These are phyloP conservation scores for Saposhnikovia divaricata DNA, from an alignment of 129 eudicot species.

Conservation along the genomic window DNA sequence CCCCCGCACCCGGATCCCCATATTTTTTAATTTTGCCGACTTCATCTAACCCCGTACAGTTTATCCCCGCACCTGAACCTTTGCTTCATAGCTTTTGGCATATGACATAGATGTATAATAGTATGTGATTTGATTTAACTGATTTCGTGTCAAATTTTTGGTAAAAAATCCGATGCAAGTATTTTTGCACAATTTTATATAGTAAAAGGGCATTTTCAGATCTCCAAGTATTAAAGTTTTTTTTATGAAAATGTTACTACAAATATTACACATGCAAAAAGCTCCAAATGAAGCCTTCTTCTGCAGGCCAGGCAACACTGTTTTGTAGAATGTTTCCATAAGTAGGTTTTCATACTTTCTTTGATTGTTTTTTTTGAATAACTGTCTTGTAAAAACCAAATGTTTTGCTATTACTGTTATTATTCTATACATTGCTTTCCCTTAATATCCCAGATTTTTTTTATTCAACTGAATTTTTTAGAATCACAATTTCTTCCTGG, in stretches of 20 bases:
- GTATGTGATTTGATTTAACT: neutral
- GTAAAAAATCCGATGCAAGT: neutral
- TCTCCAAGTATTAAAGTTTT: neutral
- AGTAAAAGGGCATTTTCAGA: neutral
- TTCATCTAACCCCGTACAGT: too few relatives aligned
- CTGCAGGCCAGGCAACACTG: neutral
- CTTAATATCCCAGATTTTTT: neutral
- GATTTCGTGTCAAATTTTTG: neutral
- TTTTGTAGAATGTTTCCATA: neutral
- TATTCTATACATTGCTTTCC: neutral
- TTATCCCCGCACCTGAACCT: too few relatives aligned
- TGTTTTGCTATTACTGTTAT: neutral
- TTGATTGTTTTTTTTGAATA: neutral
- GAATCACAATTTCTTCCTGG: neutral
- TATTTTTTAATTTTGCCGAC: too few relatives aligned
- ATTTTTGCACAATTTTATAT: neutral
- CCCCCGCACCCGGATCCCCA: too few relatives aligned
- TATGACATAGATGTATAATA: neutral
- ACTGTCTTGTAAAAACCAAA: neutral
- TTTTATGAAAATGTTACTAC: neutral
- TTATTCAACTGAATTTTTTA: neutral
- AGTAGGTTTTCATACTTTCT: neutral
- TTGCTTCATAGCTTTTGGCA: neutral
- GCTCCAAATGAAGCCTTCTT: neutral
- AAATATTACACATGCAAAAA: neutral